Evolutionary conservation across 139 green algal genomes (phyloP), one percentile per base, ranked within the genome.

Genomic region (Nannochloris sp.): DNA sequence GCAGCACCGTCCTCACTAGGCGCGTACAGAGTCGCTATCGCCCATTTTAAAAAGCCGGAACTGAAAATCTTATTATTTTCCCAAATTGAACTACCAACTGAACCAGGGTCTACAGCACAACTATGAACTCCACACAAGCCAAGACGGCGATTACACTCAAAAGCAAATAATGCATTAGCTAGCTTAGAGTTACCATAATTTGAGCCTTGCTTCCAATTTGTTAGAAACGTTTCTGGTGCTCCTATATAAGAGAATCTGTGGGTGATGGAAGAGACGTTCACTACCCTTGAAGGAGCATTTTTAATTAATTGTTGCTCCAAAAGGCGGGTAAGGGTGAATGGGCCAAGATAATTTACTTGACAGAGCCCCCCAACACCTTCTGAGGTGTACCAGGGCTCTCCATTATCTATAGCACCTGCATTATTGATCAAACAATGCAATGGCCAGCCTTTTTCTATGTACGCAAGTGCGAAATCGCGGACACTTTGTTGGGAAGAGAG

Each of bases 321-420:
- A 45, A 89, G 70, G 3, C 85, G 75, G 1, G 85, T 92, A 4
- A 93, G 77, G 0, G 65, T 73, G 61, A 90, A 93, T 34, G 83
- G 79, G 0, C 86, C 54, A 2, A 66, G 56, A n/a, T 35, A 53
- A 58, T 68, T 68, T 45, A 78, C 74, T 51, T 76, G 67, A 35
- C 36, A 42, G 7, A 81, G 33, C 4, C 44, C 36, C 9, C 19
- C 34, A 34, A 81, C 53, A 9, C 71, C 70, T 36, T 77, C 74
- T 6, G 54, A 19, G 2, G 73, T 80, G 23, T 61, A 37, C 27
- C 57, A 68, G 7, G 47, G 47, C 27, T 60, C 23, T 33, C 24
- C 56, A 37, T 39, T 37, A 33, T 64, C 39, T n/a, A 62, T 68
- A 12, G 62, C 55, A 13, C 64, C 73, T 12, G 77, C 77, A 47